Evolutionary conservation across 192 early-diverging fungal genomes (phyloP).

Genomic region (Coemansia sp.): DNA sequence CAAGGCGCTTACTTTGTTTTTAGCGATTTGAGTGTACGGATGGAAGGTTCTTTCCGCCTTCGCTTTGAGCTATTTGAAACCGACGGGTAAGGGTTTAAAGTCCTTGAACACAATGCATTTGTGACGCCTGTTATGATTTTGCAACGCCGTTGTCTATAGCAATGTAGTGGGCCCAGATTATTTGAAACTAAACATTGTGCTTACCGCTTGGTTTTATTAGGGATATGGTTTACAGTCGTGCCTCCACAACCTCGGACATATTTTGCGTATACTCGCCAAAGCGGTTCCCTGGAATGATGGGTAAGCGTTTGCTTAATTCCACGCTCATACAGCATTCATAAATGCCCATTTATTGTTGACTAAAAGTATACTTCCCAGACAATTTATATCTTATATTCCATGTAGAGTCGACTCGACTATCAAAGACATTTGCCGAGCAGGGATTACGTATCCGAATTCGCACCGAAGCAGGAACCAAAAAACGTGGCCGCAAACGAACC

Average conservation of each 20-base stretch:
- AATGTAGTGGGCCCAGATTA: too few species aligned
- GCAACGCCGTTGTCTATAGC: too few species aligned
- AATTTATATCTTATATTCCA: background rate
- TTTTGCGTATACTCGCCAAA: constrained; percentile 92
- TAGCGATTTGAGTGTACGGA: constrained; percentile 87
- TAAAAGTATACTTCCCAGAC: too few species aligned
- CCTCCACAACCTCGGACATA: constrained; percentile 70
- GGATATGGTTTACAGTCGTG: constrained; percentile 35
- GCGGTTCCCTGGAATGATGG: constrained; percentile 94
- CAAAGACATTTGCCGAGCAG: constrained; percentile 91
- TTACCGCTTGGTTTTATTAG: background rate
- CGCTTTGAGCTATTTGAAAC: constrained; percentile 90
- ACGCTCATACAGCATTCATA: too few species aligned
- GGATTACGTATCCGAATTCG: constrained; percentile 92
- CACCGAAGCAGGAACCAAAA: constrained; percentile 73
- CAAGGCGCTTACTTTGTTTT: constrained; percentile 96
- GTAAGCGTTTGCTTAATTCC: constrained; percentile 16
- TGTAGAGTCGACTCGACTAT: constrained; percentile 81
- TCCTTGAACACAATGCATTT: background rate
- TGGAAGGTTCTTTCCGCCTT: constrained; percentile 83
- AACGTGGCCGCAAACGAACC: constrained; percentile 20
- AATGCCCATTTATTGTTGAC: too few species aligned
- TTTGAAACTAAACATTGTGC: background rate
- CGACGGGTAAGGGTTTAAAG: constrained; percentile 56
- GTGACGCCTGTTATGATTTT: background rate